Percentiles rank a stretch among this genome's conserved stretches.
Conservation (phyloP, 73 alveolate genomes). For the Tetrahymena thermophila region DNA sequence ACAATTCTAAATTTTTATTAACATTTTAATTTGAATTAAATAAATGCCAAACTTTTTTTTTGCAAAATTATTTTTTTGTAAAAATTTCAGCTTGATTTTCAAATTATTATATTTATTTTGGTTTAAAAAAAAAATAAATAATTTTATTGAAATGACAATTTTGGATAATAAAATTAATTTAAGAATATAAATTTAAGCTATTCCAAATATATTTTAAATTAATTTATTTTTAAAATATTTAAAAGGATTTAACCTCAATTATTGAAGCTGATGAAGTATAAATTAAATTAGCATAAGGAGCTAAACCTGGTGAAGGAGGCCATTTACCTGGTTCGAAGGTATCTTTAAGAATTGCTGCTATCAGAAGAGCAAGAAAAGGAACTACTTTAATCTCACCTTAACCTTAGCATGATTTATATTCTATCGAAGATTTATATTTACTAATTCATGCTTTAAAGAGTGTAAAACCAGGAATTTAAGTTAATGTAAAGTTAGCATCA, state of each 20-base stretch:
- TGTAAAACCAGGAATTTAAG: neutral
- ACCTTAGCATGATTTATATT: neutral
- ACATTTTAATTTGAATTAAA: no score
- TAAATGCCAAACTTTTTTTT: no score
- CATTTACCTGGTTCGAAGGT: neutral
- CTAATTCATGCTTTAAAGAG: neutral
- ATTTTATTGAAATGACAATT: no score
- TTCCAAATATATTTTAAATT: neutral
- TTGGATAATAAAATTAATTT: no score
- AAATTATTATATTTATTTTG: no score
- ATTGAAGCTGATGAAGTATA: neutral
- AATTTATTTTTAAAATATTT: neutral
- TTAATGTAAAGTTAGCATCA: neutral
- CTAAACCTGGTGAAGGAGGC: neutral
- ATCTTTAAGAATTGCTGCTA: neutral
- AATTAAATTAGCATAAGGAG: neutral
- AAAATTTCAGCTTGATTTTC: no score
- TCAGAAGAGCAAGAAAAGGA: neutral
- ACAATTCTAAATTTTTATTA: no score
- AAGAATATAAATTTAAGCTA: no score
- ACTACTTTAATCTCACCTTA: neutral
- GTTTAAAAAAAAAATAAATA: no score
- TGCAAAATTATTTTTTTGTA: no score
- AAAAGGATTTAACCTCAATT: neutral
- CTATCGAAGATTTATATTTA: neutral